Evolutionary conservation across 352 stramenopile genomes (phyloP), one percentile per base, ranked within the genome.

Genomic region (Pythium volutum): DNA sequence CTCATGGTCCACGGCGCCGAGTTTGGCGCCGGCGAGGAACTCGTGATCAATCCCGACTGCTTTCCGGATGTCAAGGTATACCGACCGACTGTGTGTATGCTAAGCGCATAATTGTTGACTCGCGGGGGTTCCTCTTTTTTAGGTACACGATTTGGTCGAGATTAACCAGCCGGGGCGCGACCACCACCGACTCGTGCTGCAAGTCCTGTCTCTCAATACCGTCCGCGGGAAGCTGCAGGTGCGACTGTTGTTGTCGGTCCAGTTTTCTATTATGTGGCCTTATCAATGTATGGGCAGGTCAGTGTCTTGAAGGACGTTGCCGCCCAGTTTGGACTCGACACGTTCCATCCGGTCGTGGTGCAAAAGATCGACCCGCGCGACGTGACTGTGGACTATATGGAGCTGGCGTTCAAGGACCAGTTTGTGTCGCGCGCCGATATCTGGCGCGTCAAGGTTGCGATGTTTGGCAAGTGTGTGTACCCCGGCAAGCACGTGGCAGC

Each of bases 401-500:
- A 97, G 71, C 50, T 97, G 41, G 88, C 79, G 39, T 95, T 97
- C 62, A 93, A 94, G 58, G 86, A 95, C 74, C 87, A 97, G 69
- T 98, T 96, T 57, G 75, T 97, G 5, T 96, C 90, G 16, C 75
- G 91, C 7, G 88, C 83, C 8, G 89, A 97, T 61, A 83, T 98
- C 10, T 97, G 88, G 85, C 83, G 89, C 23, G 89, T 94, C 59
- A 94, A 94, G 57, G 79, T 89, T 16, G 81, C 84, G 10, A 83
- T 92, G 73, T 61, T 86, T 10, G 84, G 83, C 15, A 81, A 84
- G 45, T 88, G 81, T 42, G 72, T 93, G 20, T 93, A 91, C 70
- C 76, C 91, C 18, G 84, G 87, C 31, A 84, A 89, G 41, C 80
- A 75, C 0, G 71, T 93, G 36, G 79, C 75, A 47, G 75, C 71